Evolutionary conservation across 768 basidiomycete genomes (phyloP), one percentile per base, ranked within the genome.

Genomic region (Lepiota subincarnata): DNA sequence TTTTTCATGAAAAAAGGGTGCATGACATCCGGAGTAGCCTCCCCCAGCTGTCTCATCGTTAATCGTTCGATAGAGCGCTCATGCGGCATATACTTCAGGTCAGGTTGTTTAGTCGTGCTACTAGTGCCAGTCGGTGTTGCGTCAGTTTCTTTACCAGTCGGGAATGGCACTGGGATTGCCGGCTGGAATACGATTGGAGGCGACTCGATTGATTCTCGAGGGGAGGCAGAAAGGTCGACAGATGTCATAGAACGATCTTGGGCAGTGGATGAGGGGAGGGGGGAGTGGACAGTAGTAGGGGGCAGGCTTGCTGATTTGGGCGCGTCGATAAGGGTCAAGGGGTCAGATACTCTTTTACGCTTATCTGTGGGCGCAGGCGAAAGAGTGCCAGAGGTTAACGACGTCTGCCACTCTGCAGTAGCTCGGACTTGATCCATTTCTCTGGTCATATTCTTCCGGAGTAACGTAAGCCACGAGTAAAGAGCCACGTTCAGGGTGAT

Each of bases 1-100:
- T 83, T 87, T 62, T 90, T 86, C 81, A 86, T 87, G 70, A 90
- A 90, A 69, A 89, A 89, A 2, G 87, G 87, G 65, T 87, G 88
- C 88, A 87, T 88, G 18, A 90, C 86, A 60, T 91, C 88, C 1
- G 90, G 89, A 0, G 89, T 90, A n/a, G 88, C 89, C 65, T 92
- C 88, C 28, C 91, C 92, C 11, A 93, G 72, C 64, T 92, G 92
- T 22, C 87, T 81, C 82, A 92, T 86, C 18, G 84, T 88, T 50
- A 92, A 68, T n/a, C 87, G 81, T 59, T 91, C 87, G 53, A 91
- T 90, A 50, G 78, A 76, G 41, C 89, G 76, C 19, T 71, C 70
- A n/a, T 75, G 75, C 1, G 80, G 79, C 48, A 69, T 69, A 65
- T 89, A 91, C 14, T 74, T 65, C 42, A 86, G 63, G 0, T 66